phyloP scores from a whole-genome alignment of 2,329 filamentous ascomycete species.

The Emydomyces testavorans region DNA sequence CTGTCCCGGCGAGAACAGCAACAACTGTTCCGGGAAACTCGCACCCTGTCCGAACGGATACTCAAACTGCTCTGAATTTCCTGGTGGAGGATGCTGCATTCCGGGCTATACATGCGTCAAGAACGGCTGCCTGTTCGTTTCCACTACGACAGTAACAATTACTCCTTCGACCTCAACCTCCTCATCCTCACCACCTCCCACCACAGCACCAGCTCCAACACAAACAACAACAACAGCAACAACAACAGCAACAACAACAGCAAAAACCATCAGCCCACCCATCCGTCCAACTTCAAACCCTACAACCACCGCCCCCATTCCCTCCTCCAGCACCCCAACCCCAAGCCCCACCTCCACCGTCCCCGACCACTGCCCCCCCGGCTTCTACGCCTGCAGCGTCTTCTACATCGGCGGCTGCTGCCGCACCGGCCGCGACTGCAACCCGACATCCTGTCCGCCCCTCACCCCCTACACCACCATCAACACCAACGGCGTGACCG shows the following conservation, averaged over 20 bases:
- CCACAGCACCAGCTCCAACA: slow-evolving; percentile 23
- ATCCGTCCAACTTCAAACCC: slow-evolving; percentile 23
- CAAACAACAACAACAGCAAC: slow-evolving; percentile 24
- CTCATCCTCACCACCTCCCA: slow-evolving; percentile 29
- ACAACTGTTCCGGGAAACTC: slow-evolving; percentile 45
- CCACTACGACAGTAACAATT: slow-evolving; percentile 28
- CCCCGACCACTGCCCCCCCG: slow-evolving; percentile 58
- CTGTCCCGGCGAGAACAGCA: slow-evolving; percentile 46
- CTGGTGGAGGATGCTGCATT: slow-evolving; percentile 17
- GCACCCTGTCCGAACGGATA: slow-evolving; percentile 51
- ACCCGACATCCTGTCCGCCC: slow-evolving; percentile 59
- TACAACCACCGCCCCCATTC: slow-evolving; percentile 24
- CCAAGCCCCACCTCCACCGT: slow-evolving; percentile 23
- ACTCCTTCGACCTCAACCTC: slow-evolving; percentile 19
- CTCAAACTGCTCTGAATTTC: slow-evolving; percentile 48
- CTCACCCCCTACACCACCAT: slow-evolving; percentile 56
- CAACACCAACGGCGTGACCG: slow-evolving; percentile 52
- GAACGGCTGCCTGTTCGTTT: slow-evolving; percentile 25
- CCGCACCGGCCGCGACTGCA: slow-evolving; percentile 73
- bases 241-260: slow-evolving; percentile 25
- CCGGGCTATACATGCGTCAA: slow-evolving; percentile 4
- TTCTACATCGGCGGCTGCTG: slow-evolving; percentile 79
- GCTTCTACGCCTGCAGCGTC: slow-evolving; percentile 83
- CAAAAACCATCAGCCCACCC: slow-evolving; percentile 24
- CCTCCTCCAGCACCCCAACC: slow-evolving; percentile 26